Base-by-base conservation (phyloP, 2,329 filamentous ascomycete species). In the Thielaviopsis punctulata region DNA sequence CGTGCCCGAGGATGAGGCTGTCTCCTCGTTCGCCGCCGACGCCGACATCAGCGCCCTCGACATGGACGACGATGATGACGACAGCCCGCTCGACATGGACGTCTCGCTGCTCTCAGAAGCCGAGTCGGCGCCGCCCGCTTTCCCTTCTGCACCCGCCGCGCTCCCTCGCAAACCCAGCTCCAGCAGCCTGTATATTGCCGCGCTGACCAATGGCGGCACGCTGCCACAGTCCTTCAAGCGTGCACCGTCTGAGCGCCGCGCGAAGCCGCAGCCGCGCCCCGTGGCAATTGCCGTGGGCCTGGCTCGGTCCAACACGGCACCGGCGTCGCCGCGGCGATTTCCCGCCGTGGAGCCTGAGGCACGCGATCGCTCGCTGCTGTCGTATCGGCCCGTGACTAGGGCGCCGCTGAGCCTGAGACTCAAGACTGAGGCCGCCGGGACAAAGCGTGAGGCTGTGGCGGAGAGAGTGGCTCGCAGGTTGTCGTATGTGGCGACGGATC, bases 1-100 rank as follows among this genome's bases (percentile, higher is more conserved):
- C 18, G 45, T 55, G 19, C 49, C 49, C 22, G 50, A 55, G 45
- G 53, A 51, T 19, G 49, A 55, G 19, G 49, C 36, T 9, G 49
- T 52, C 13, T 41, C 41, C 9, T 49, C 53, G 18, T 21, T 43
- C 10, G 27, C 46, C 4, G n/a, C 25, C 45, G 24, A 46, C 44
- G 8, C 22, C 9, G 30, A 36, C 30, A 15, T 36, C 30, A 36
- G 30, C 30, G 30, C 30, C 13, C 30, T 36, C 13, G 30, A 36
- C 2, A 4, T 15, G 13, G 30, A 36, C 12, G 30, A 36, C 12
- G 30, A 36, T 9, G 8, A 33, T 9, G 3, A 4, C 27, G 27
- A 33, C 27, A 2, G 25, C 25, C 25, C 25, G 25, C 25, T 27
- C n/a, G 4, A 36, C 30, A 36, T 36, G 12, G 30, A 36, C 5